Evolutionary conservation across 1,284 basidiomycete genomes (phyloP), one percentile per base, ranked within the genome.

Genomic region (Caloboletus firmus): DNA sequence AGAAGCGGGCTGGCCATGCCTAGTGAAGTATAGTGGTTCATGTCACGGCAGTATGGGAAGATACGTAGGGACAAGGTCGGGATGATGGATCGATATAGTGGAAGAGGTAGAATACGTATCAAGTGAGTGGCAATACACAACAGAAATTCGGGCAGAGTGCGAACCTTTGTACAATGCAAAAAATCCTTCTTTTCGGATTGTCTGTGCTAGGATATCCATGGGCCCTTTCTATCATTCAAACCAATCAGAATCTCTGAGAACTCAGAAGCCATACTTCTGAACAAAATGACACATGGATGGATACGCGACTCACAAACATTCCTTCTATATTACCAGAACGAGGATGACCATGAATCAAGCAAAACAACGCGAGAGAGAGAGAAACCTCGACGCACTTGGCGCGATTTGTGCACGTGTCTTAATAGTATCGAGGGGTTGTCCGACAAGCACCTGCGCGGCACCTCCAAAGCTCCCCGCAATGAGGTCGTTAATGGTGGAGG

Each of bases 1-100:
- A 97, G 57, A 10, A 99, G 77, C 0, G 96, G 96, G 45, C 91
- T 93, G 0, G 88, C 80, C 93, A 95, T 95, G 39, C 93, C 92
- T 49, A 18, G 12, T 3, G 15, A 11, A 5, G 20, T 12, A 20
- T 17, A 46, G 18, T n/a, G 26, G 12, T 24, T 28, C 6, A 24
- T 13, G 11, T 35, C 34, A 15, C 15, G 20, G 6, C 12, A n/a
- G 7, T 15, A 22, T 9, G 12, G 22, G 11, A 8, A 36, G 9
- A 22, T 8, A 32, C 6, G 22, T 28, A 45, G 26, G 12, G 18
- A 17, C 26, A 20, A 24, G 11, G 24, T 42, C 20, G 26, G 17
- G 18, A n/a, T 12, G n/a, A 32, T 12, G 20, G 20, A 17, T 46
- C 17, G 13, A 26, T 35, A 7, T 9, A 1, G 17, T n/a, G 20